Percentiles rank a stretch among this genome's conserved stretches.
phyloP scores from a whole-genome alignment of 1,139 yeast genomes.

The Magnusiomyces magnusii region DNA sequence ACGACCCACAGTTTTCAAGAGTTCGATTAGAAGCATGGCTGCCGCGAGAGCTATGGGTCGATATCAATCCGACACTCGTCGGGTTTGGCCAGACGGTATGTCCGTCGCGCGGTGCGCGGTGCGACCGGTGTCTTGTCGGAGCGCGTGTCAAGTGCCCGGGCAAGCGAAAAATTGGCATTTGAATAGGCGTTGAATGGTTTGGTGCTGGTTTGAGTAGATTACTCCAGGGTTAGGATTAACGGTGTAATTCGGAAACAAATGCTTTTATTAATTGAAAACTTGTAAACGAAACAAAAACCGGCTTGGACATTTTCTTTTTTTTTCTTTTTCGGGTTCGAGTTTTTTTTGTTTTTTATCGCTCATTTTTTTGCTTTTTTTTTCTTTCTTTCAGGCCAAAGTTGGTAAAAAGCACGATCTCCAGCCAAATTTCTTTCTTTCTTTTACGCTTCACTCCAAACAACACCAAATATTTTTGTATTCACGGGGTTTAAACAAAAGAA shows the following conservation, averaged over 20 bases:
- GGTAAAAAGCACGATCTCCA: too few species aligned
- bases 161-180: neutral
- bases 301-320: too few species aligned
- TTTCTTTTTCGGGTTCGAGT: too few species aligned
- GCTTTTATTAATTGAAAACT: too few species aligned
- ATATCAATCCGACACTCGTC: constrained; percentile 76
- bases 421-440: neutral
- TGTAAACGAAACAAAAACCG: too few species aligned
- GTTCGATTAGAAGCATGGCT: constrained; percentile 65
- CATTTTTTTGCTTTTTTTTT: too few species aligned
- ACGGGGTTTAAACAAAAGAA: neutral
- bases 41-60: constrained; percentile 67
- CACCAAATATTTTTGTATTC: neutral
- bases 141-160: neutral
- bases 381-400: too few species aligned
- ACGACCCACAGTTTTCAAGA: constrained; percentile 51
- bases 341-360: too few species aligned
- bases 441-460: neutral
- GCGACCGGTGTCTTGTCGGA: constrained; percentile 59
- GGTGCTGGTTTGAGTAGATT: too few species aligned
- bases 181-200: neutral
- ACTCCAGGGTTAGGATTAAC: neutral
- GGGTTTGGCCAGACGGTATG: constrained; percentile 94
- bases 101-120: constrained; percentile 60
- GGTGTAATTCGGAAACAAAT: neutral